Evolutionary conservation across 2,329 filamentous ascomycete genomes (phyloP).

Genomic region (Lecanicillium sp.): DNA sequence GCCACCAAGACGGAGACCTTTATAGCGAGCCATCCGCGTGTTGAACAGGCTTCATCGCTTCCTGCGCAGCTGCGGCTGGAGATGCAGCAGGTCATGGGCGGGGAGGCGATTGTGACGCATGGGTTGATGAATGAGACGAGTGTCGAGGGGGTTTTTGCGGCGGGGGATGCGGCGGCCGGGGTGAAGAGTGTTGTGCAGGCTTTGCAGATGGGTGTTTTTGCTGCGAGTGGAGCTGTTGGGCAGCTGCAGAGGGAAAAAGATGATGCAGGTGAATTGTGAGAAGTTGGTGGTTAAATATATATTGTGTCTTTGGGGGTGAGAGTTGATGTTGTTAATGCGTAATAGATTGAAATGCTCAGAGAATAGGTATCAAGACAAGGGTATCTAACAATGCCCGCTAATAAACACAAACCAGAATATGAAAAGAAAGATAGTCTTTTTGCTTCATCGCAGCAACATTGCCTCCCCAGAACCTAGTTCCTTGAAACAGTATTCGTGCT

Average conservation of each 20-base stretch:
- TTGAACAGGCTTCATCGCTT: conserved; percentile 31
- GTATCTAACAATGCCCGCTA: conserved; percentile 1
- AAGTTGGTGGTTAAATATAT: neutral
- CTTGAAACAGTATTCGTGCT: conserved; percentile 36
- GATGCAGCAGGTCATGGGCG: conserved; percentile 16
- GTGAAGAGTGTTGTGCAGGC: conserved; percentile 22
- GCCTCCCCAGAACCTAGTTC: conserved; percentile 49
- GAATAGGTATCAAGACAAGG: neutral
- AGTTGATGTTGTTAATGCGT: neutral
- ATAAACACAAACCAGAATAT: neutral
- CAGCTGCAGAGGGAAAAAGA: conserved; percentile 20
- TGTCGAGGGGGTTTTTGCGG: conserved; percentile 43
- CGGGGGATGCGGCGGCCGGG: conserved; percentile 36
- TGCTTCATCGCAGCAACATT: conserved; percentile 33
- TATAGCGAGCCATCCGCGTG: conserved; percentile 27
- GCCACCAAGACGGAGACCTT: conserved; percentile 28
- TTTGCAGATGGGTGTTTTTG: conserved; percentile 18
- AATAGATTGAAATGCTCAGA: neutral
- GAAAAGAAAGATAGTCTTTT: neutral
- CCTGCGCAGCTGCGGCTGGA: conserved; percentile 35
- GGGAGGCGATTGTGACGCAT: conserved; percentile 33
- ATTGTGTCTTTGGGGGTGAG: neutral
- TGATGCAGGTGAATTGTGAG: conserved; percentile 7
- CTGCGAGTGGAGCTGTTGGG: conserved; percentile 17
- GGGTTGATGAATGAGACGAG: conserved; percentile 40